These are phyloP conservation scores for Puccinia polysora DNA, from an alignment of 1,284 basidiomycete species.

Conservation along the genomic window DNA sequence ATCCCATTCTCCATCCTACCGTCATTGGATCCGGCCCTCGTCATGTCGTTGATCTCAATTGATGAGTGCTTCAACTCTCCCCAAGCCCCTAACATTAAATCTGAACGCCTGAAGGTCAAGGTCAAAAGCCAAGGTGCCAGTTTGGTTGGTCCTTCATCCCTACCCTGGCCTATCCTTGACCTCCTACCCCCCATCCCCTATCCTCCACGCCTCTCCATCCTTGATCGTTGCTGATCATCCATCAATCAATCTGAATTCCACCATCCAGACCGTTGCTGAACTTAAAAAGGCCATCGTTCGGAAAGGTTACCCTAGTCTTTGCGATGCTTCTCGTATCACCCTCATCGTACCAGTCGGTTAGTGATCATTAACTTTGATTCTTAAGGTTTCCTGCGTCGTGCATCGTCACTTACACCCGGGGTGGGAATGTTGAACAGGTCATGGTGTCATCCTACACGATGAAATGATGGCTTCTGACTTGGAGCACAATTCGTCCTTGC, in stretches of 20 bases:
- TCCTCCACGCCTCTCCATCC: background rate
- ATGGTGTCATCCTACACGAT: constrained; percentile 1
- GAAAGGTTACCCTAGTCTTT: constrained; percentile 29
- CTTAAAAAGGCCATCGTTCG: constrained; percentile 28
- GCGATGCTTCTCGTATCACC: constrained; percentile 28
- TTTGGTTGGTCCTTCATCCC: constrained; percentile 21
- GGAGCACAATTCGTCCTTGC: background rate
- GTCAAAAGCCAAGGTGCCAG: constrained; percentile 16
- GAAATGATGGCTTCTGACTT: constrained; percentile 19
- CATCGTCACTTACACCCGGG: no score
- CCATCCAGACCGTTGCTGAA: constrained; percentile 27
- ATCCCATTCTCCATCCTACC: no score
- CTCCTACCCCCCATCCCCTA: background rate
- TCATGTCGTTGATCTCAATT: constrained; percentile 19
- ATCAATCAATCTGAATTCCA: no score
- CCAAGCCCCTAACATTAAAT: constrained; percentile 15
- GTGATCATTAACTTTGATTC: background rate
- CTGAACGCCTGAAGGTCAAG: constrained; percentile 33
- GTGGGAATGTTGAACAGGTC: background rate
- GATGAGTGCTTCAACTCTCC: constrained; percentile 36
- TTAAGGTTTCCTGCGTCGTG: background rate
- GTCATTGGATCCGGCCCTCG: no score
- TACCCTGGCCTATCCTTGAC: no score
- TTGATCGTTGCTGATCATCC: background rate
- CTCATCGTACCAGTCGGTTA: constrained; percentile 17